These are phyloP conservation scores for Omphalotus guepiniiformis DNA, from an alignment of 768 basidiomycete genomes.

Conservation along the genomic window DNA sequence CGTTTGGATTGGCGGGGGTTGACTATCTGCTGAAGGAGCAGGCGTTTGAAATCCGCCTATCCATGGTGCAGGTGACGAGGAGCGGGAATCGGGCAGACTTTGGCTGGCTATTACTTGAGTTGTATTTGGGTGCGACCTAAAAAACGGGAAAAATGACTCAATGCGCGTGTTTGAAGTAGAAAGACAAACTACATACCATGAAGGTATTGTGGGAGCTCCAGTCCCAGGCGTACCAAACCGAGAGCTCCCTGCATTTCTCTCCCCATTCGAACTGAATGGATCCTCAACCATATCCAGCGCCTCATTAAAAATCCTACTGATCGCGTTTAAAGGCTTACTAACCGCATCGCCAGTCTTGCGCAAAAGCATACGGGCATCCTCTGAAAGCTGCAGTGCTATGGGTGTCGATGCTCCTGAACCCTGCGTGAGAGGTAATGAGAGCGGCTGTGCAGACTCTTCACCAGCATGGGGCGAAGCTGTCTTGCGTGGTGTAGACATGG, in stretches of 20 bases:
- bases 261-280: conserved; percentile 47
- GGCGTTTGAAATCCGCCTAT: conserved; percentile 1
- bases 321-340: conserved; percentile 86
- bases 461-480: conserved; percentile 55
- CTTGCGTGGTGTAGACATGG: not conserved
- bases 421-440: conserved; percentile 46
- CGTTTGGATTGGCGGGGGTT: conserved; percentile 44
- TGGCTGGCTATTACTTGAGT: not conserved
- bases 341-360: conserved; percentile 90
- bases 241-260: conserved; percentile 26
- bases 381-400: conserved; percentile 40
- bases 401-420: conserved; percentile 42
- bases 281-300: conserved; percentile 72
- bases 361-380: conserved; percentile 78
- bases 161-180: not conserved
- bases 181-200: not conserved
- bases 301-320: conserved; percentile 83
- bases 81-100: conserved; percentile 9
- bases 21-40: not conserved
- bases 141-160: not conserved
- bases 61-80: conserved; percentile 1
- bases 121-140: conserved; percentile 1
- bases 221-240: conserved; percentile 29
- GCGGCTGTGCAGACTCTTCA: conserved; percentile 84
- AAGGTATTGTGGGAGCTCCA: conserved; percentile 18